A percentile compares a stretch with the other conserved stretches of the same genome.
Evolutionary conservation across 2,329 filamentous ascomycete species (phyloP).

Genomic region (Diaporthe citrichinensis): DNA sequence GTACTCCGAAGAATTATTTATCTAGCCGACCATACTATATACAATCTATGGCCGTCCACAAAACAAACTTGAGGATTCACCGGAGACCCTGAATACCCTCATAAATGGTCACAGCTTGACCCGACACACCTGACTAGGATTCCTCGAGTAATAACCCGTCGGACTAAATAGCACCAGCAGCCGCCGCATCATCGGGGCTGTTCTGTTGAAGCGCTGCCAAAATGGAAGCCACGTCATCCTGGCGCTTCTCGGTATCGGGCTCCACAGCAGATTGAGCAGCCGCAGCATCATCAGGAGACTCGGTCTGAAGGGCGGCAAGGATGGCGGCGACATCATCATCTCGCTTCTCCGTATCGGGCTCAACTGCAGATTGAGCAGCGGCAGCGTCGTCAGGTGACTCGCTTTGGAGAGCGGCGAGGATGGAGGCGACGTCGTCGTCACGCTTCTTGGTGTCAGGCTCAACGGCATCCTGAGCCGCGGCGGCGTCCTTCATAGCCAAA

Average conservation of each 20-base stretch:
- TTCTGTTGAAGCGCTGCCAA: constrained; percentile 24
- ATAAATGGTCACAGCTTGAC: constrained; percentile 18
- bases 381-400: constrained; percentile 7
- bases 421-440: background rate
- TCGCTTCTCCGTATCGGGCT: constrained; percentile 4
- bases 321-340: constrained; percentile 24
- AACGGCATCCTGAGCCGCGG: constrained; percentile 9
- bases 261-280: constrained; percentile 5
- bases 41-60: background rate
- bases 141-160: background rate
- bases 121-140: background rate
- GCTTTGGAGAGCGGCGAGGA: constrained; percentile 14
- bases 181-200: constrained; percentile 19
- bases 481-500: constrained; percentile 3
- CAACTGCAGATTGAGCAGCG: background rate
- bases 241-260: background rate
- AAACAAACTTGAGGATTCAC: background rate
- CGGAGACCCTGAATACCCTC: background rate
- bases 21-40: background rate
- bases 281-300: constrained; percentile 21
- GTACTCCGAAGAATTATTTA: background rate
- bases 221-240: constrained; percentile 17
- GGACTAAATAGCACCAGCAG: background rate
- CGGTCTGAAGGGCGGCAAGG: constrained; percentile 17
- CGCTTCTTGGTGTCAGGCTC: constrained; percentile 11